Conservation (phyloP, 2,329 filamentous ascomycete species). For the Aotearoamyces nothofagi region DNA sequence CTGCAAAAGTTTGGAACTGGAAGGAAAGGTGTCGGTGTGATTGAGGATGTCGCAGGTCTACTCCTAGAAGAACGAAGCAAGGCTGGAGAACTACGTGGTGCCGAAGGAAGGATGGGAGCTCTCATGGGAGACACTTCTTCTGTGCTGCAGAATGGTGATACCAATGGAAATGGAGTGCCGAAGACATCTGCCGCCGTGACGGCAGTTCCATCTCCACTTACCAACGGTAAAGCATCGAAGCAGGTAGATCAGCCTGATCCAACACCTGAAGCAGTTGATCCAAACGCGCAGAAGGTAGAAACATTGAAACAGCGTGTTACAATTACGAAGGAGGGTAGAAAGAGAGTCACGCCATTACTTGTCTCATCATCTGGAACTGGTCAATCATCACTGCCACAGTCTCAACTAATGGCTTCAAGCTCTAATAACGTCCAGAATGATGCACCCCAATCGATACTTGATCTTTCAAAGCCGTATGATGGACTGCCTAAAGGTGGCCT, state of each 20-base stretch:
- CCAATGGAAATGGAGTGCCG: conserved; percentile 10
- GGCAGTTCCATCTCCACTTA: conserved; percentile 10
- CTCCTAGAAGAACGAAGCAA: conserved; percentile 84
- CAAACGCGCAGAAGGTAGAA: conserved; percentile 43
- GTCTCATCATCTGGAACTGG: conserved; percentile 81
- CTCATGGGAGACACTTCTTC: conserved; percentile 71
- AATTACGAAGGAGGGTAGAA: conserved; percentile 92
- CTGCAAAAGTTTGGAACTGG: conserved; percentile 86
- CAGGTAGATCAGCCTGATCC: conserved; percentile 22
- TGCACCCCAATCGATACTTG: conserved; percentile 66
- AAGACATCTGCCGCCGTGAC: conserved; percentile 20
- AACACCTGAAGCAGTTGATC: conserved; percentile 24
- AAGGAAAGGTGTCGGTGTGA: conserved; percentile 74
- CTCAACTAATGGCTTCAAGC: conserved; percentile 68
- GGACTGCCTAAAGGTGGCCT: conserved; percentile 83
- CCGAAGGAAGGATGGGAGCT: conserved; percentile 94
- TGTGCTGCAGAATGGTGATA: conserved; percentile 11
- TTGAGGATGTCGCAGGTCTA: conserved; percentile 82
- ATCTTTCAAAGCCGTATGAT: conserved; percentile 87
- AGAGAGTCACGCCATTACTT: conserved; percentile 80
- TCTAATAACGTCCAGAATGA: conserved; percentile 52
- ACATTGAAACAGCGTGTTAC: conserved; percentile 82
- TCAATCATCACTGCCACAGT: conserved; percentile 77
- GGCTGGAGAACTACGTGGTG: conserved; percentile 74
- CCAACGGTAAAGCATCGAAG: conserved; percentile 11